phyloP scores from a whole-genome alignment of 2,329 filamentous ascomycete genomes.

The Phialophora chinensis region DNA sequence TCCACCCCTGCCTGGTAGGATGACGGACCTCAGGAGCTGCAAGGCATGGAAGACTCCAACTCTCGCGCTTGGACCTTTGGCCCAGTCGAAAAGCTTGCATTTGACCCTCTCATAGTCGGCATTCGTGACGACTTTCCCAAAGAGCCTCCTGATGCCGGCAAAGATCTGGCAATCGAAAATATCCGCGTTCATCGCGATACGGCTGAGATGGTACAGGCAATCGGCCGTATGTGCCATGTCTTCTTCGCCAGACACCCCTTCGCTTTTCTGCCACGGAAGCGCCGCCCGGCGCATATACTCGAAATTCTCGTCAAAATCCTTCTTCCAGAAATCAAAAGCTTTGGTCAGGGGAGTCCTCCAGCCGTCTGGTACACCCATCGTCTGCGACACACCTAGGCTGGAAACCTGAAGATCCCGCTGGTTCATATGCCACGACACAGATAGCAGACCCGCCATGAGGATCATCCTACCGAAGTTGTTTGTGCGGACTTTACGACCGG shows the following conservation, averaged over 20 bases:
- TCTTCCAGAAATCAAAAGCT: slow-evolving; percentile 92
- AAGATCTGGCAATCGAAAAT: slow-evolving; percentile 96
- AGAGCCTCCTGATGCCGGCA: slow-evolving; percentile 79
- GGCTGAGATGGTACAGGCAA: slow-evolving; percentile 88
- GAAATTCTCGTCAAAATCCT: slow-evolving; percentile 83
- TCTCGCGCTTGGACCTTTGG: slow-evolving; percentile 80
- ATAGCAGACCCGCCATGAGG: slow-evolving; percentile 89
- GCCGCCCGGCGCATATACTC: slow-evolving; percentile 41
- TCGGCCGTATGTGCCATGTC: slow-evolving; percentile 84
- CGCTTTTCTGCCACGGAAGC: slow-evolving; percentile 38
- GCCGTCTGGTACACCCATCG: slow-evolving; percentile 80
- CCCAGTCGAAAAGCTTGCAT: slow-evolving; percentile 82
- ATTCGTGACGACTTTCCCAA: slow-evolving; percentile 81
- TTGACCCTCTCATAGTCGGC: slow-evolving; percentile 81
- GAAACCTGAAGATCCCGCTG: slow-evolving; percentile 94
- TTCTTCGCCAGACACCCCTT: slow-evolving; percentile 56
- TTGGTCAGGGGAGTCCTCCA: slow-evolving; percentile 85
- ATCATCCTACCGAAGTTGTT: slow-evolving; percentile 92
- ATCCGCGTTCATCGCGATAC: slow-evolving; percentile 97
- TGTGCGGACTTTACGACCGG: slow-evolving; percentile 81
- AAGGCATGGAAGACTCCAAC: slow-evolving; percentile 92
- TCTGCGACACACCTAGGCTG: slow-evolving; percentile 72
- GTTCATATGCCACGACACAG: slow-evolving; percentile 97
- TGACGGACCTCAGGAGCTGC: slow-evolving; percentile 79
- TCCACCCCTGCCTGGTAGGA: slow-evolving; percentile 37